Base-by-base conservation (phyloP, 108 stramenopile genomes). In the Nannochloropsis gaditana region DNA sequence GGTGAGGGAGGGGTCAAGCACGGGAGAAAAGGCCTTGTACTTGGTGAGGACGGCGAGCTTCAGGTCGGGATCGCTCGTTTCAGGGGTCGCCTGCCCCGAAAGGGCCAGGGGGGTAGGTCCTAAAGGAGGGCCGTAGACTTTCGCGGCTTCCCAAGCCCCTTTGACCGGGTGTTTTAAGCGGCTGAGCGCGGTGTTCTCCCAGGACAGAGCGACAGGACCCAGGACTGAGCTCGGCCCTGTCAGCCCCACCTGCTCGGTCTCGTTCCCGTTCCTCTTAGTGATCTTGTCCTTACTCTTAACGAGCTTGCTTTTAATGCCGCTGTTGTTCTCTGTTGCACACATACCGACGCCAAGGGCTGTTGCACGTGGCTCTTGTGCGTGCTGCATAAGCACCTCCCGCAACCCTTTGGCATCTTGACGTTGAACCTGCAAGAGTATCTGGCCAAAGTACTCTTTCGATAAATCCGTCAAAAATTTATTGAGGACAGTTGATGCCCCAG, bases 391-490 rank as follows among this genome's bases (percentile, higher is more conserved):
- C 59, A 73, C 59, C 19, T 15, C 15, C 59, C n/a, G 15, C 19
- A 73, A 73, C 19, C 8, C 59, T 3, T 73, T n/a, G 6, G 4
- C 59, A 15, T 73, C 59, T 4, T n/a, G 15, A n/a, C 59, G 19
- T n/a, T 6, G 59, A 15, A 73, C 59, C 59, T 73, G 59, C 59
- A 73, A 73, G 59, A 73, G 59, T 15, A 73, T 2, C 59, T 73
- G 59, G 59, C 59, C 59, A 73, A n/a, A 73, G 59, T 73, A 73
- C 15, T 73, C 59, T 6, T 73, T 73, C n/a, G 59, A 73, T n/a
- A 73, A n/a, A n/a, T 73, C 59, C n/a, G 59, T 73, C 19, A 73
- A n/a, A n/a, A 73, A 73, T 73, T 73, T 73, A n/a, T 73, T 73
- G 3, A 73, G 59, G 59, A 73, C 59, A 15, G 59, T 15, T 15